Percentiles rank a stretch among this genome's conserved stretches.
phyloP scores from a whole-genome alignment of 257 asterid genomes.

The Avicennia marina region DNA sequence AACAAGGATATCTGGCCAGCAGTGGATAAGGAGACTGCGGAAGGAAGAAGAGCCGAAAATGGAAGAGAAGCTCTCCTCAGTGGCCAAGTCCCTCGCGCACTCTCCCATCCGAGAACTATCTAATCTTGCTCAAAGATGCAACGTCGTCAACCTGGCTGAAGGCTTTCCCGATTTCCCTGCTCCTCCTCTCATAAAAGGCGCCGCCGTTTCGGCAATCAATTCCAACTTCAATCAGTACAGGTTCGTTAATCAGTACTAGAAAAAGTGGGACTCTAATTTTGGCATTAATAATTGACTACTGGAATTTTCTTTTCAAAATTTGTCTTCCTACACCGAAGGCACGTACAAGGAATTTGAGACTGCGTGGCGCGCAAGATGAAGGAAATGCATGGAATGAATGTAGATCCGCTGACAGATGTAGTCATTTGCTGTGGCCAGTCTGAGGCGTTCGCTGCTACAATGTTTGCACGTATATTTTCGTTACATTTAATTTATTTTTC shows the following conservation, averaged over 20 bases:
- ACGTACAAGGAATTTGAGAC: conserved; percentile 79
- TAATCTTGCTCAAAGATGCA: conserved; percentile 63
- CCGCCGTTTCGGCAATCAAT: conserved; percentile 74
- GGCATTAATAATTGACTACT: neutral
- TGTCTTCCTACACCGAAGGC: conserved; percentile 31
- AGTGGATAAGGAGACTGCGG: neutral
- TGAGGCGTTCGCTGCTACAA: conserved; percentile 84
- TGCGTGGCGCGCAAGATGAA: conserved; percentile 51
- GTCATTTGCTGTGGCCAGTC: conserved; percentile 90
- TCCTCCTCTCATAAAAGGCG: conserved; percentile 50
- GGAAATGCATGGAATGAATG: conserved; percentile 52
- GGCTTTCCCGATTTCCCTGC: conserved; percentile 94
- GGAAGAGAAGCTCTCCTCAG: conserved; percentile 64
- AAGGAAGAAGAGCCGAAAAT: conserved; percentile 16
- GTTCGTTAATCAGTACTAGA: conserved; percentile 15
- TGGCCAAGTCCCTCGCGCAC: conserved; percentile 52
- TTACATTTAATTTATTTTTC: neutral
- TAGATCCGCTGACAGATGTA: conserved; percentile 64
- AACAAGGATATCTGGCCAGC: no score
- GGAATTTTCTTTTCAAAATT: neutral
- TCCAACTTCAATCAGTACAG: conserved; percentile 95
- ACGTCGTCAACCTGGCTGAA: conserved; percentile 85
- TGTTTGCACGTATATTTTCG: conserved; percentile 55
- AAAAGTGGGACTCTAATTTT: neutral
- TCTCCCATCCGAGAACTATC: conserved; percentile 79